phyloP scores from a whole-genome alignment of 164 flowering plant genomes.

The Dillenia suffruticosa region DNA sequence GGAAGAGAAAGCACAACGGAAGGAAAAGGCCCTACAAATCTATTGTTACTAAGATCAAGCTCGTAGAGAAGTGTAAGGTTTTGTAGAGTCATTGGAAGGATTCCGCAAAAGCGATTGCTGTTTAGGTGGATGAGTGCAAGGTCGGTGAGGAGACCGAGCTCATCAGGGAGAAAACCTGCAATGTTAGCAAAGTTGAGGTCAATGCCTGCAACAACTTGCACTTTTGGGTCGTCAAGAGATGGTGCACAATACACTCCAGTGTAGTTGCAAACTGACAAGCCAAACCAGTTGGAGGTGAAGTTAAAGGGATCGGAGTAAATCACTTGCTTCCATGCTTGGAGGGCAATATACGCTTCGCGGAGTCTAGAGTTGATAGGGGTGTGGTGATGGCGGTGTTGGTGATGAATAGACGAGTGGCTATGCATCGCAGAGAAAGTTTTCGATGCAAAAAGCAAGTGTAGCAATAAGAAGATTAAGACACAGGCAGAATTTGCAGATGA shows the following conservation, averaged over 20 bases:
- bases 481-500: constrained; percentile 1
- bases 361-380: constrained; percentile 35
- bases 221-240: constrained; percentile 27
- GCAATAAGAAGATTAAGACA: constrained; percentile 23
- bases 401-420: constrained; percentile 14
- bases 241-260: constrained; percentile 51
- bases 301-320: constrained; percentile 76
- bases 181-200: constrained; percentile 65
- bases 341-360: constrained; percentile 55
- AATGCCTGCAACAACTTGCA: constrained; percentile 61
- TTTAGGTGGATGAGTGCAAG: constrained; percentile 69
- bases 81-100: constrained; percentile 43
- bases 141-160: constrained; percentile 66
- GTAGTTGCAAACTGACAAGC: constrained; percentile 67
- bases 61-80: constrained; percentile 60
- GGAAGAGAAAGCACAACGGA: constrained; percentile 55
- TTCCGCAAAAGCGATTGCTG: constrained; percentile 77
- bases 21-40: constrained; percentile 72
- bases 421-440: constrained; percentile 30
- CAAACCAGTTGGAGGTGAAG: constrained; percentile 67
- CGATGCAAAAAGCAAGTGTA: constrained; percentile 20
- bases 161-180: constrained; percentile 64
- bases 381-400: constrained; percentile 20
- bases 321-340: constrained; percentile 76
- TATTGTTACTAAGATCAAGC: constrained; percentile 79